Evolutionary conservation across 225 moss, liverwort and hornwort genomes (phyloP).

Genomic region (Anthoceros angustus): DNA sequence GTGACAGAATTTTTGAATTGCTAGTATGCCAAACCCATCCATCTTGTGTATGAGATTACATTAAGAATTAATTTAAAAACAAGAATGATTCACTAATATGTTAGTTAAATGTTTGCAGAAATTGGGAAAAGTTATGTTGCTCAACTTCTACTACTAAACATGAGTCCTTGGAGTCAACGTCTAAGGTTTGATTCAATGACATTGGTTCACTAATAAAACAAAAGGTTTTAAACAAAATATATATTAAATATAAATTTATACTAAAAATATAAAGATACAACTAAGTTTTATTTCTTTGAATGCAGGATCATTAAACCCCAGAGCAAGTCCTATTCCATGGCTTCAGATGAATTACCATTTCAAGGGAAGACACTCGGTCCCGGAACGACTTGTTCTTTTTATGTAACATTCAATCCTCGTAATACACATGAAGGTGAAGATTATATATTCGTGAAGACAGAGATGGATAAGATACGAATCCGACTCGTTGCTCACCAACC

Average conservation of each 20-base stretch:
- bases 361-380: slow-evolving; percentile 63
- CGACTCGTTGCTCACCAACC: slow-evolving; percentile 50
- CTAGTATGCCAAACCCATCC: slow-evolving; percentile 14
- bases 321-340: slow-evolving; percentile 28
- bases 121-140: slow-evolving; percentile 37
- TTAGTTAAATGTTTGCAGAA: slow-evolving; percentile 46
- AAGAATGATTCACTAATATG: slow-evolving; percentile 12
- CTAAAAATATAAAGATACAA: background rate
- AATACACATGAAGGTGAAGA: slow-evolving; percentile 24
- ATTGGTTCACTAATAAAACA: background rate
- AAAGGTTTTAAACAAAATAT: background rate
- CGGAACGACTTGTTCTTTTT: slow-evolving; percentile 55
- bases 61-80: slow-evolving; percentile 9
- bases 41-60: background rate
- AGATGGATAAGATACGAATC: slow-evolving; percentile 45
- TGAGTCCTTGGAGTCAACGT: slow-evolving; percentile 80
- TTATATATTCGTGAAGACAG: slow-evolving; percentile 31
- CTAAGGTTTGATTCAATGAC: slow-evolving; percentile 34
- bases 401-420: slow-evolving; percentile 42
- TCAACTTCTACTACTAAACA: slow-evolving; percentile 53
- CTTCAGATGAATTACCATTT: slow-evolving; percentile 55
- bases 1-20: slow-evolving; percentile 10
- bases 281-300: background rate
- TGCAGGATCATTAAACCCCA: slow-evolving; percentile 65
- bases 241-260: background rate